A percentile compares a stretch with the other conserved stretches of the same genome.
Conservation (phyloP, 371 early-diverging fungal genomes). For the Apophysomyces trapeziformis region DNA sequence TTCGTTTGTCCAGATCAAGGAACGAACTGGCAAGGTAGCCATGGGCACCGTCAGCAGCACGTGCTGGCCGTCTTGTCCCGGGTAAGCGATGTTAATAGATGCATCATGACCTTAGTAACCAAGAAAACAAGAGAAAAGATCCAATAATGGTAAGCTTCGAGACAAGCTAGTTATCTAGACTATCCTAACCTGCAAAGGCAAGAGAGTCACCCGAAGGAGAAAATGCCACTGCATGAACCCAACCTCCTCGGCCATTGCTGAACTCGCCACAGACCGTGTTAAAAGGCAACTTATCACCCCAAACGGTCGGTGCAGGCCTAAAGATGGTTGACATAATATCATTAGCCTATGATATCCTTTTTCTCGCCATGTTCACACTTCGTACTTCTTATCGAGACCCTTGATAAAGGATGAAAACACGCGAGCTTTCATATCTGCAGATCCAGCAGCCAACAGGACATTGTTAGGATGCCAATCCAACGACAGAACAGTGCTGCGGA, state of each 20-base stretch:
- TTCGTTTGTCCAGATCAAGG: slow-evolving; percentile 81
- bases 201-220: slow-evolving; percentile 90
- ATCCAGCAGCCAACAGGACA: slow-evolving; percentile 91
- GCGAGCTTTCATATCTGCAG: slow-evolving; percentile 95
- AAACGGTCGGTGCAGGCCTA: slow-evolving; percentile 76
- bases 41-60: slow-evolving; percentile 64
- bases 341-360: not conserved
- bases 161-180: no score
- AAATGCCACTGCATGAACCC: slow-evolving; percentile 94
- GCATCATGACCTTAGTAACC: slow-evolving; percentile 74
- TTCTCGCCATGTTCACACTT: not conserved
- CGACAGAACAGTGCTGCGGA: slow-evolving; percentile 88
- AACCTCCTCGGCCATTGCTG: slow-evolving; percentile 79
- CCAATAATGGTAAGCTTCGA: not conserved
- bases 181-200: slow-evolving; percentile 75
- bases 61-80: slow-evolving; percentile 64
- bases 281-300: slow-evolving; percentile 96
- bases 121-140: not conserved
- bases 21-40: slow-evolving; percentile 76
- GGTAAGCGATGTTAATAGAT: slow-evolving; percentile 74
- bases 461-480: slow-evolving; percentile 98
- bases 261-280: slow-evolving; percentile 93
- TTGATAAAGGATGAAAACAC: slow-evolving; percentile 96
- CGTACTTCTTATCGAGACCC: slow-evolving; percentile 88
- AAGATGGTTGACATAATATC: slow-evolving; percentile 2